phyloP scores from a whole-genome alignment of 75 land plant genomes.

The Sequoia sempervirens region DNA sequence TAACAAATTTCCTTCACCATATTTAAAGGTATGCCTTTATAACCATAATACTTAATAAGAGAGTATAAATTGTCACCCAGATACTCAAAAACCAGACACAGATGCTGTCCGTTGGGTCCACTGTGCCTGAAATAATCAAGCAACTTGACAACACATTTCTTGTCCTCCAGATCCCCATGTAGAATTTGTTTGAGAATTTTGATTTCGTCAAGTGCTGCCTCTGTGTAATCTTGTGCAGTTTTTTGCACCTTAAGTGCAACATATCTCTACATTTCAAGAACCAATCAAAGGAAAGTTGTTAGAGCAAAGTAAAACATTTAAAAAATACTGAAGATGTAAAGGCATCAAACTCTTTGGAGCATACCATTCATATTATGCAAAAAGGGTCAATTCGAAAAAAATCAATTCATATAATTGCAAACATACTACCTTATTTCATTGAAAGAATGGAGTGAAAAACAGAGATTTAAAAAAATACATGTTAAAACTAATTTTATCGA shows the following conservation, averaged over 20 bases:
- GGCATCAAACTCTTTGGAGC: not conserved
- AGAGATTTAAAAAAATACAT: not conserved
- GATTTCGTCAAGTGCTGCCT: slow-evolving; percentile 83
- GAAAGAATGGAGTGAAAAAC: not conserved
- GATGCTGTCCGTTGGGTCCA: slow-evolving; percentile 90
- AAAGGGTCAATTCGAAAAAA: not conserved
- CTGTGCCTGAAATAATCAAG: slow-evolving; percentile 81
- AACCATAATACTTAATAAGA: slow-evolving; percentile 58
- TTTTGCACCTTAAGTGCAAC: slow-evolving; percentile 90
- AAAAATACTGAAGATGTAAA: not conserved
- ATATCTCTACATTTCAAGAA: slow-evolving; percentile 43
- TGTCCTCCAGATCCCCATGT: slow-evolving; percentile 53
- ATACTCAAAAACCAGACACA: slow-evolving; percentile 82
- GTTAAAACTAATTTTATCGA: not conserved
- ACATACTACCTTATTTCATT: not conserved
- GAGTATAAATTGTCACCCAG: slow-evolving; percentile 75
- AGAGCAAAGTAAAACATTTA: not conserved
- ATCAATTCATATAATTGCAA: not conserved
- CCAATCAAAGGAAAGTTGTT: not conserved
- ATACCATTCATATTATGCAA: not conserved
- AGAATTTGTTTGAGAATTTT: slow-evolving; percentile 63
- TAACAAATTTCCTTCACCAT: slow-evolving; percentile 75
- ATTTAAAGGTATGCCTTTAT: slow-evolving; percentile 61
- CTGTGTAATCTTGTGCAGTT: slow-evolving; percentile 71
- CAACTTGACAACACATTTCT: slow-evolving; percentile 61